These are phyloP conservation scores for Lodderomyces orthopsilosis DNA, from an alignment of 1,139 yeast genomes.

Conservation along the genomic window DNA sequence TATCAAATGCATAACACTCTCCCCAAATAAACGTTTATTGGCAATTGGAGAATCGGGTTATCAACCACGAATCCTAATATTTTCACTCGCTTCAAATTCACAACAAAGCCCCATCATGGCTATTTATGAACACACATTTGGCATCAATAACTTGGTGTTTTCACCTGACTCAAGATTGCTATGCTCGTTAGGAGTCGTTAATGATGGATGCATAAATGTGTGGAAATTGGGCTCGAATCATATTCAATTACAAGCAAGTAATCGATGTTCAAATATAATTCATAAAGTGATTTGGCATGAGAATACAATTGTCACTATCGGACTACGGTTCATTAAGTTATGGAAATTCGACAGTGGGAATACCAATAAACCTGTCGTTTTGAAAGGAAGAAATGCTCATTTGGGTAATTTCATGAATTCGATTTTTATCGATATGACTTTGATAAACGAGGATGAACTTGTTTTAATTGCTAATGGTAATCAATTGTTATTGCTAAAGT, in stretches of 20 bases:
- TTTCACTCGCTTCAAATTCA: slow-evolving; percentile 53
- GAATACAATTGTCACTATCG: slow-evolving; percentile 49
- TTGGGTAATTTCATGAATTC: slow-evolving; percentile 48
- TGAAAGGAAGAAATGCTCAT: slow-evolving; percentile 59
- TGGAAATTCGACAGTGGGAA: slow-evolving; percentile 47
- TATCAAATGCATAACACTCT: slow-evolving; percentile 53
- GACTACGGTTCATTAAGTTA: slow-evolving; percentile 56
- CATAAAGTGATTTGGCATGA: slow-evolving; percentile 57
- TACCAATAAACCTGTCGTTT: slow-evolving; percentile 22
- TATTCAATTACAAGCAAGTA: slow-evolving; percentile 39
- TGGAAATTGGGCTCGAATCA: slow-evolving; percentile 41
- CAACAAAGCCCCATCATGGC: slow-evolving; percentile 47
- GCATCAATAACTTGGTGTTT: slow-evolving; percentile 53
- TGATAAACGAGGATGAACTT: slow-evolving; percentile 37
- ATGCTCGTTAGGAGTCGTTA: slow-evolving; percentile 59
- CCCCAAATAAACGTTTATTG: slow-evolving; percentile 49
- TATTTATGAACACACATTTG: slow-evolving; percentile 62
- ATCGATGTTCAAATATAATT: slow-evolving; percentile 59
- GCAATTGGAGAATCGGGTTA: slow-evolving; percentile 72
- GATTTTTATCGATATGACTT: slow-evolving; percentile 41
- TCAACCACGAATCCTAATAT: slow-evolving; percentile 59
- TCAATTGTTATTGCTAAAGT: slow-evolving; percentile 33
- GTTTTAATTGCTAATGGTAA: slow-evolving; percentile 43
- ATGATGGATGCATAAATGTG: slow-evolving; percentile 62
- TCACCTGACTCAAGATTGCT: slow-evolving; percentile 55